These are phyloP conservation scores for Chaetomium tenue DNA, from an alignment of 495 filamentous ascomycete species.

Conservation along the genomic window DNA sequence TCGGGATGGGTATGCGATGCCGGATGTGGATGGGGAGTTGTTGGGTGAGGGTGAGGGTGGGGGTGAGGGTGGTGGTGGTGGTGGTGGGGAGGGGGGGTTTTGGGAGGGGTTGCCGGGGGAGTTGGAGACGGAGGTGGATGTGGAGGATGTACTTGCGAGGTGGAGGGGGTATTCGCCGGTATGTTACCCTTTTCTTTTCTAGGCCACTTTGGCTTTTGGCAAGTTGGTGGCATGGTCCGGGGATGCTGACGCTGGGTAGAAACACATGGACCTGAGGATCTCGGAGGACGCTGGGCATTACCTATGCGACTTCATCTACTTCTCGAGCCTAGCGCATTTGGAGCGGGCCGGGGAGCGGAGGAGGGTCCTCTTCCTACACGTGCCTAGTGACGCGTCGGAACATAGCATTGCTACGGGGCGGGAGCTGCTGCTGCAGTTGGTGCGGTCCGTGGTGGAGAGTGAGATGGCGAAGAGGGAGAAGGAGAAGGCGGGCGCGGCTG, in stretches of 20 bases:
- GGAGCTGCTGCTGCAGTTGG: slow-evolving; percentile 64
- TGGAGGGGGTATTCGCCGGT: slow-evolving; percentile 52
- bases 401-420: slow-evolving; percentile 58
- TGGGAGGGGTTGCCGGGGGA: slow-evolving; percentile 41
- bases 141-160: slow-evolving; percentile 53
- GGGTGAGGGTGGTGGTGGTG: slow-evolving; percentile 10
- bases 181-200: slow-evolving; percentile 3
- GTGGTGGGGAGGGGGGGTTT: slow-evolving; percentile 45
- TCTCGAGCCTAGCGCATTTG: slow-evolving; percentile 63
- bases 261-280: slow-evolving; percentile 54
- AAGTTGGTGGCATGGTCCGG: background rate
- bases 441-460: slow-evolving; percentile 60
- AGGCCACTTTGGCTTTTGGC: background rate
- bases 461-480: slow-evolving; percentile 29
- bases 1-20: slow-evolving; percentile 68
- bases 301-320: slow-evolving; percentile 86
- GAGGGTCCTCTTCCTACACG: slow-evolving; percentile 75
- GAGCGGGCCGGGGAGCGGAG: slow-evolving; percentile 49
- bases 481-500: too few relatives aligned
- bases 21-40: slow-evolving; percentile 62
- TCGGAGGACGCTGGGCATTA: slow-evolving; percentile 78
- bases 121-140: slow-evolving; percentile 51
- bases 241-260: slow-evolving; percentile 29
- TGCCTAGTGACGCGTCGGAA: slow-evolving; percentile 61
- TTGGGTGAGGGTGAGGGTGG: slow-evolving; percentile 52